Conservation (phyloP, 2,329 filamentous ascomycete species). For the Lasiodiplodia sp. region DNA sequence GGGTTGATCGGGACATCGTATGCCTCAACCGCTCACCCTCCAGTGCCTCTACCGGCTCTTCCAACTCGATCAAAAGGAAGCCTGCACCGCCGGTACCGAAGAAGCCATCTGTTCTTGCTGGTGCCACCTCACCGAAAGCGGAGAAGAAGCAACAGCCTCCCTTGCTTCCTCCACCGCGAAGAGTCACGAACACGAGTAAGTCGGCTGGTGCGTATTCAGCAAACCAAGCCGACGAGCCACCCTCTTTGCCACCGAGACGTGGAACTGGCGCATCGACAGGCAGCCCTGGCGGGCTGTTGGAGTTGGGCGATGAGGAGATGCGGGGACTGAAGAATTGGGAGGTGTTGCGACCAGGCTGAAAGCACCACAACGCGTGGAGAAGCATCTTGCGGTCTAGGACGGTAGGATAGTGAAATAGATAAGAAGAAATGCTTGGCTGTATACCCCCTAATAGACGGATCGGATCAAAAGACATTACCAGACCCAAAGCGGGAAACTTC, state of each 20-base stretch:
- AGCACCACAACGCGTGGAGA: background rate
- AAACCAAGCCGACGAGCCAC: constrained; percentile 7
- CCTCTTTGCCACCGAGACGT: constrained; percentile 31
- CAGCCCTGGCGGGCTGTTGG: constrained; percentile 38
- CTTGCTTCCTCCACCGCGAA: constrained; percentile 8
- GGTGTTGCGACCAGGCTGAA: constrained; percentile 42
- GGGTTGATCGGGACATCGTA: constrained; percentile 18
- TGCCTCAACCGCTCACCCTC: constrained; percentile 24
- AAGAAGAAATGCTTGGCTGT: background rate
- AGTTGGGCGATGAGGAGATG: constrained; percentile 43
- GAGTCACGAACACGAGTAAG: background rate
- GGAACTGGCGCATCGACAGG: constrained; percentile 2
- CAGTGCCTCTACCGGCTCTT: constrained; percentile 15
- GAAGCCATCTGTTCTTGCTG: constrained; percentile 22
- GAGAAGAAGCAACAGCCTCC: constrained; percentile 26
- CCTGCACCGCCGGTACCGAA: constrained; percentile 28
- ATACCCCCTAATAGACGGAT: background rate
- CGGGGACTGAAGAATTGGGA: constrained; percentile 48
- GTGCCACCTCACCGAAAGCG: constrained; percentile 6
- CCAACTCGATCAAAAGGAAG: constrained; percentile 21
- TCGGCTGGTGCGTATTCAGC: background rate
- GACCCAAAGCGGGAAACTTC: background rate
- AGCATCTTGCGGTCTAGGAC: background rate
- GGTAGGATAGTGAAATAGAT: background rate
- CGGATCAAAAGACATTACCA: background rate